Percentiles rank a stretch among this genome's conserved stretches.
Evolutionary conservation across 768 basidiomycete species (phyloP).

Genomic region (Gyrodon lividus): DNA sequence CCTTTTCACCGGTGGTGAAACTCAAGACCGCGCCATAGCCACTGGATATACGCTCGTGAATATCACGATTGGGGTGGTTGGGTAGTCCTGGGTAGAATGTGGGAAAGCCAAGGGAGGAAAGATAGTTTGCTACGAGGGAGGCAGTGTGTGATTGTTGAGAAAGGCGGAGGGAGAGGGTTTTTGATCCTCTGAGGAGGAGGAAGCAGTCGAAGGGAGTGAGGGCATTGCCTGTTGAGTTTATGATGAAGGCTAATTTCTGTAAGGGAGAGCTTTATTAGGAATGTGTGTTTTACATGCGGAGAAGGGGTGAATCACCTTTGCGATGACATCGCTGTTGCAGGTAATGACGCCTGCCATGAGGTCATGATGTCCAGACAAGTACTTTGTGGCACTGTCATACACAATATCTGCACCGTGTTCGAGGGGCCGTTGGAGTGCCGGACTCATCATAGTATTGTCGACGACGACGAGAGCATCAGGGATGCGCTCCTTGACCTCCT

Average conservation of each 20-base stretch:
- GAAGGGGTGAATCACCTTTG: slow-evolving; percentile 51
- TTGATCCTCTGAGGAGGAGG: slow-evolving; percentile 91
- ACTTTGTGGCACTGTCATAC: slow-evolving; percentile 98
- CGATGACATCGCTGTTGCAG: slow-evolving; percentile 88
- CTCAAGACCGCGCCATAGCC: slow-evolving; percentile 93
- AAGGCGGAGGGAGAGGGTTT: slow-evolving; percentile 95
- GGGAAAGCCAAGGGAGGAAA: slow-evolving; percentile 80
- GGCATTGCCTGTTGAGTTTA: slow-evolving; percentile 93
- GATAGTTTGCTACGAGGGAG: slow-evolving; percentile 81
- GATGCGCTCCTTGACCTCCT: slow-evolving; percentile 78
- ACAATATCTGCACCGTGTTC: slow-evolving; percentile 97
- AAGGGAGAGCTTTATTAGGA: slow-evolving; percentile 1
- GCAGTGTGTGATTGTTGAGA: slow-evolving; percentile 88
- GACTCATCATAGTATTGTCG: slow-evolving; percentile 99
- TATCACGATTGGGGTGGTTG: slow-evolving; percentile 75
- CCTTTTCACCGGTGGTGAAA: slow-evolving; percentile 92
- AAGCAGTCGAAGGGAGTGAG: slow-evolving; percentile 96
- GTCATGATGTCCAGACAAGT: slow-evolving; percentile 97
- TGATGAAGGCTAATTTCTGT: slow-evolving; percentile 84
- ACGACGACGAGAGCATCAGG: slow-evolving; percentile 83
- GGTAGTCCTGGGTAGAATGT: slow-evolving; percentile 92
- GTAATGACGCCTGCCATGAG: slow-evolving; percentile 97
- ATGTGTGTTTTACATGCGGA: background rate
- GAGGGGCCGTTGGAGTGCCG: slow-evolving; percentile 91
- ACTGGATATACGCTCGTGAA: slow-evolving; percentile 89